phyloP scores from a whole-genome alignment of 805 yeast genomes.

The Starmerella vaccinii region DNA sequence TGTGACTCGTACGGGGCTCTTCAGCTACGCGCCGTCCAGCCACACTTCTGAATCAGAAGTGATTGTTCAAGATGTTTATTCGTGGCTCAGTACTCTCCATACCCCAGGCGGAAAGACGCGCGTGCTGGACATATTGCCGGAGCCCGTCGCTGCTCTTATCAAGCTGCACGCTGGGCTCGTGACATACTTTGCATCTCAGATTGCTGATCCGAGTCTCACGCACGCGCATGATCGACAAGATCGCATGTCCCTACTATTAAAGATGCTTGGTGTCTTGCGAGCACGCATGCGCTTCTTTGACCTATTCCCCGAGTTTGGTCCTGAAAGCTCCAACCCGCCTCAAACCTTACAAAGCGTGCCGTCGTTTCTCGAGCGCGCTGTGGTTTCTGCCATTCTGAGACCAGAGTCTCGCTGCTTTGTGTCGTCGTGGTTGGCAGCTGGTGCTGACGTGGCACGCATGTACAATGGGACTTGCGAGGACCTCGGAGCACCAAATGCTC shows the following conservation, averaged over 20 bases:
- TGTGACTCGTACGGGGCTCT: conserved; percentile 48
- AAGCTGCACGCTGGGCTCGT: conserved; percentile 59
- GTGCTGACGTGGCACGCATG: conserved; percentile 30
- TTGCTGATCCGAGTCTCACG: conserved; percentile 48
- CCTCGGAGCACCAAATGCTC: conserved; percentile 16
- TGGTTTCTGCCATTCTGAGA: conserved; percentile 59
- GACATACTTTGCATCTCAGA: conserved; percentile 50
- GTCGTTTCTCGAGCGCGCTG: conserved; percentile 72
- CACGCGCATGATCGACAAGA: conserved; percentile 47
- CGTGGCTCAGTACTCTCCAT: conserved; percentile 53
- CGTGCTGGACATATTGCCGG: conserved; percentile 48
- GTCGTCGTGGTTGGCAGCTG: conserved; percentile 57
- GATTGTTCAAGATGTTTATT: conserved; percentile 55
- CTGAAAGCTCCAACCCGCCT: conserved; percentile 9
- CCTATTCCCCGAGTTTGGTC: conserved; percentile 36
- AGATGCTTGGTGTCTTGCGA: conserved; percentile 53
- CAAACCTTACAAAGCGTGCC: conserved; percentile 41
- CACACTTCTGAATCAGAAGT: conserved; percentile 42
- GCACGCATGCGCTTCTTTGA: conserved; percentile 54
- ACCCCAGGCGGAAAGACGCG: conserved; percentile 34
- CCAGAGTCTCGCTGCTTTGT: conserved; percentile 71
- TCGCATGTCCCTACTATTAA: conserved; percentile 58
- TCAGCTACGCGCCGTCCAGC: conserved; percentile 42
- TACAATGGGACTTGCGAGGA: conserved; percentile 12
- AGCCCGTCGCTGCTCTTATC: conserved; percentile 54